Conservation (phyloP, 78 protist genomes). For the Dictyostelium intermedium region DNA sequence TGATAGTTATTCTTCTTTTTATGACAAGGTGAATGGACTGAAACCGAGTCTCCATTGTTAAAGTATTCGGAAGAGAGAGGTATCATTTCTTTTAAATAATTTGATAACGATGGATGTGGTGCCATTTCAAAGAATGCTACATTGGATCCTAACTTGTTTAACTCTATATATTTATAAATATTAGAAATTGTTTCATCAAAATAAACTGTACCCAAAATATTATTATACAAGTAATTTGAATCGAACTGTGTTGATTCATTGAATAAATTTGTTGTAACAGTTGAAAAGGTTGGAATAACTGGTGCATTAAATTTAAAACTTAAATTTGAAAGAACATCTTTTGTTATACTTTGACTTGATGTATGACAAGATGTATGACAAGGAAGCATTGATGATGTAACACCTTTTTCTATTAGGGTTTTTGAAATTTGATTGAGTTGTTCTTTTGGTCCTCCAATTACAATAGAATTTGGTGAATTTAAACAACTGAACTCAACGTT, state of each 20-base stretch:
- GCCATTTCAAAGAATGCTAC: constrained; percentile 33
- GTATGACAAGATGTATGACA: background rate
- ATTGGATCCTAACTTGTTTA: background rate
- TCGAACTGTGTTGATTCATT: background rate
- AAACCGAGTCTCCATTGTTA: background rate
- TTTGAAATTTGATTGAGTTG: background rate
- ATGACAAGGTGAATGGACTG: background rate
- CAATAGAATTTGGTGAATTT: background rate
- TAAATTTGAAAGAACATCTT: background rate
- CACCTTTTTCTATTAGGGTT: background rate
- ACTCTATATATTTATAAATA: background rate
- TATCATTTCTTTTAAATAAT: constrained; percentile 28
- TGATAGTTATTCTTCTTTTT: background rate
- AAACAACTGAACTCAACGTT: background rate
- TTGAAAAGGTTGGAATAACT: background rate
- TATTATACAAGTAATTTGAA: background rate
- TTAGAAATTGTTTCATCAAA: background rate
- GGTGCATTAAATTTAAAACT: background rate
- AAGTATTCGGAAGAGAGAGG: background rate
- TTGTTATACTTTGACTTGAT: background rate
- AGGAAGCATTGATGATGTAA: background rate
- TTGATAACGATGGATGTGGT: constrained; percentile 46
- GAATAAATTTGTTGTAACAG: background rate
- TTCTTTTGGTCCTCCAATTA: background rate
- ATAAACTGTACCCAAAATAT: background rate